These are phyloP conservation scores for Lepiota brunneoincarnata DNA, from an alignment of 768 basidiomycete species.

Conservation along the genomic window DNA sequence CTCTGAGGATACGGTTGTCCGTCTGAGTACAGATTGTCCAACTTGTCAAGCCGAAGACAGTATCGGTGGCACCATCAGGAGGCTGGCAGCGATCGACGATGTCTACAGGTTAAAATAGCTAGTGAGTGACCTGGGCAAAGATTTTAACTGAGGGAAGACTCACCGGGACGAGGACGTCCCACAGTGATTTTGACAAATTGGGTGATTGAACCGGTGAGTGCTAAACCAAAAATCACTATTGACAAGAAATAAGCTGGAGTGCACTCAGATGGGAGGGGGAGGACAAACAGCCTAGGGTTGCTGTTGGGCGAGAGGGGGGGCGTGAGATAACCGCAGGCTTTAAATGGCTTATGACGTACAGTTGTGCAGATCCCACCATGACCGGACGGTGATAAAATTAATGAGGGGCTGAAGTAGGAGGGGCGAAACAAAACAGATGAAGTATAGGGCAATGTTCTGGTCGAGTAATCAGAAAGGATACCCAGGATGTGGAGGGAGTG, in stretches of 20 bases:
- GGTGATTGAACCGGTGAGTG: conserved; percentile 78
- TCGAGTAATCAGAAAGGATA: not conserved
- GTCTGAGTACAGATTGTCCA: conserved; percentile 78
- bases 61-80: conserved; percentile 56
- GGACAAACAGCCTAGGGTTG: conserved; percentile 39
- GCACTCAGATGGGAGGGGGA: not conserved
- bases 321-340: not conserved
- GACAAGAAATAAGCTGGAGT: conserved; percentile 8
- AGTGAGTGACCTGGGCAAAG: not conserved
- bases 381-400: conserved; percentile 71
- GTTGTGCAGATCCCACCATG: conserved; percentile 88
- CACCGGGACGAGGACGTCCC: conserved; percentile 87
- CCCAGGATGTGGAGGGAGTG: conserved; percentile 10
- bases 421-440: conserved; percentile 63
- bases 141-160: not conserved
- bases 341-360: conserved; percentile 30
- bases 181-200: conserved; percentile 85
- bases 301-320: conserved; percentile 20
- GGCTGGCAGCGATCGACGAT: conserved; percentile 74
- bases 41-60: conserved; percentile 70
- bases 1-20: conserved; percentile 52
- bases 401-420: conserved; percentile 65
- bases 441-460: conserved; percentile 46
- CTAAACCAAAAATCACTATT: conserved; percentile 68
- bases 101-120: conserved; percentile 34